These are phyloP conservation scores for Alternaria gaisen DNA, from an alignment of 2,329 filamentous ascomycete genomes.

Conservation along the genomic window DNA sequence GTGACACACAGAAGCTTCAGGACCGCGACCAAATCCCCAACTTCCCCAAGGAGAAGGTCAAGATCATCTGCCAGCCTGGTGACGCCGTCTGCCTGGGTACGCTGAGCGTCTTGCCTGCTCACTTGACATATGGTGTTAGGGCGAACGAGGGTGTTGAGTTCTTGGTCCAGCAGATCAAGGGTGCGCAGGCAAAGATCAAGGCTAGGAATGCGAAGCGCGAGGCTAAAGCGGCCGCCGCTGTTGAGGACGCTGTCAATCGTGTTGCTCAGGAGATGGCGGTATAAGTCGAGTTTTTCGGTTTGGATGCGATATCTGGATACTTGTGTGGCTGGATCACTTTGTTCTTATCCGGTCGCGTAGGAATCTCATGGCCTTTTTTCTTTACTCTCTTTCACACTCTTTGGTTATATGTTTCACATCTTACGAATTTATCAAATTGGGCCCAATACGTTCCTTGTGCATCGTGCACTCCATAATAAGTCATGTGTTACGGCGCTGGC, in stretches of 20 bases:
- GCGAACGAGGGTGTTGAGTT: conserved; percentile 42
- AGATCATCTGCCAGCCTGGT: conserved; percentile 60
- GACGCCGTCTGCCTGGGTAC: conserved; percentile 63
- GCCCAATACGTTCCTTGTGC: neutral
- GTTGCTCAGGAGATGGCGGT: conserved; percentile 8
- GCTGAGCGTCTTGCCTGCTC: conserved; percentile 41
- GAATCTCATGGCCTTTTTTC: neutral
- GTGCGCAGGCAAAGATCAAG: conserved; percentile 40
- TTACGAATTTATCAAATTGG: conserved; percentile 4
- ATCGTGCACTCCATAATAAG: neutral
- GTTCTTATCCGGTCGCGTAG: neutral
- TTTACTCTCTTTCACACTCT: neutral
- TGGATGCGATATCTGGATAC: neutral
- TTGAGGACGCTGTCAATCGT: conserved; percentile 8
- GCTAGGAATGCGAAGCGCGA: conserved; percentile 39
- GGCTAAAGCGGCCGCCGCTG: conserved; percentile 9
- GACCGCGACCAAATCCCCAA: conserved; percentile 52
- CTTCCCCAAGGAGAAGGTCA: conserved; percentile 55
- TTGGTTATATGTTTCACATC: neutral
- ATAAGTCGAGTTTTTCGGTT: neutral
- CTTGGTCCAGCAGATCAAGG: conserved; percentile 37
- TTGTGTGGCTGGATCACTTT: conserved; percentile 14
- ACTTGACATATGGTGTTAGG: conserved; percentile 42
- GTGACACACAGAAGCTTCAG: conserved; percentile 56
- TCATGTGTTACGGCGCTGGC: too few species aligned